A percentile compares a stretch with the other conserved stretches of the same genome.
These are phyloP conservation scores for Emergomyces africanus DNA, from an alignment of 2,329 filamentous ascomycete species.

Conservation along the genomic window DNA sequence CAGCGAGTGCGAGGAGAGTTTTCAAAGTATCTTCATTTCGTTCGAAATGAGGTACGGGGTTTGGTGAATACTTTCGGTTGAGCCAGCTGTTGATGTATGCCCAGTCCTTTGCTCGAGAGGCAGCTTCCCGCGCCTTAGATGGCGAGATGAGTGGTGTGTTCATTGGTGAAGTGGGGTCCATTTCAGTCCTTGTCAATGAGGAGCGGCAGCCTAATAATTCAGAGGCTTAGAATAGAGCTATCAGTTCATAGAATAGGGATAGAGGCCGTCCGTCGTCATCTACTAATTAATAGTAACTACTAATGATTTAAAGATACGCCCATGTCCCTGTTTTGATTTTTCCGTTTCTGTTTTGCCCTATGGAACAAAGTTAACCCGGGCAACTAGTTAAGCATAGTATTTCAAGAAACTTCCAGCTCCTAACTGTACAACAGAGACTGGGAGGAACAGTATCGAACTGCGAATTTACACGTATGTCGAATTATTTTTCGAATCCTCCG, in stretches of 20 bases:
- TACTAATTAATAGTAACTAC: no score
- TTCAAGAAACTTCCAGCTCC: no score
- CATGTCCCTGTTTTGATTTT: not conserved
- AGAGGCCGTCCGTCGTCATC: no score
- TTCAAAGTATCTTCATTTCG: conserved; percentile 74
- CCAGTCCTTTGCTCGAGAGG: conserved; percentile 82
- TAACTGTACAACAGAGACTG: not conserved
- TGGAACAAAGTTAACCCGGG: conserved; percentile 1
- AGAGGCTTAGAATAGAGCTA: not conserved
- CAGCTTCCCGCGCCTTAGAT: conserved; percentile 57
- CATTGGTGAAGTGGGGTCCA: not conserved
- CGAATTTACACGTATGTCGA: conserved; percentile 3
- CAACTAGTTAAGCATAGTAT: no score
- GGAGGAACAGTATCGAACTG: not conserved
- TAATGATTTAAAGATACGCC: no score
- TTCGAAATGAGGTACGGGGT: conserved; percentile 60
- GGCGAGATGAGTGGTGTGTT: conserved; percentile 40
- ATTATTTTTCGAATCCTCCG: conserved; percentile 4
- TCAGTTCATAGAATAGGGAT: not conserved
- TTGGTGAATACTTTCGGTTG: conserved; percentile 51
- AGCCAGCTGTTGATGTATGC: conserved; percentile 78
- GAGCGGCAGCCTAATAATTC: conserved; percentile 6
- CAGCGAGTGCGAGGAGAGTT: conserved; percentile 58
- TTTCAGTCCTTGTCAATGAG: conserved; percentile 1
- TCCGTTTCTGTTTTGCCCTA: not conserved